Base-by-base conservation (phyloP, 805 yeast genomes). In the Lipomyces mesembrius region DNA sequence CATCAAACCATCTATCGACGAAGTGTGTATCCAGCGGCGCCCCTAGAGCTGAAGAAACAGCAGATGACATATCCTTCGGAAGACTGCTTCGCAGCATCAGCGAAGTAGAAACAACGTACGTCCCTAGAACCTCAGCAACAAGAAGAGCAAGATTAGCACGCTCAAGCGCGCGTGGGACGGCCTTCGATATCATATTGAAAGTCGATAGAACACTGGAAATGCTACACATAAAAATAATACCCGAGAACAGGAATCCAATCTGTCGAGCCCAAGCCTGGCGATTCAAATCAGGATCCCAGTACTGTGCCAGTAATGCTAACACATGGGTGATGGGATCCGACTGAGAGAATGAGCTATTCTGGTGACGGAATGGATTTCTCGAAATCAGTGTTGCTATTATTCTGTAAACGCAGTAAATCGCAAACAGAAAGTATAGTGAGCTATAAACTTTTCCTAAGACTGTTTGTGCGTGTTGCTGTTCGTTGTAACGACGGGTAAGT, bases 321-420 rank as follows among this genome's bases (percentile, higher is more conserved):
- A 68, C 68, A 34, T 63, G 68, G 1, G 74, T 72, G 43, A 72
- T 65, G 12, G 73, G 70, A 54, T 72, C 74, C 12, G 71, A 34
- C 64, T 71, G 73, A 1, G 72, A 69, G 59, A 70, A 70, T 5
- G 73, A 70, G 14, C 62, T 56, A 49, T 59, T 61, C 25, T 61
- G 64, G 8, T 56, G 58, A 7, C 69, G 62, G 53, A 74, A 67
- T 1, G 78, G 78, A 63, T 76, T 76, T 22, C 76, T 68, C 27
- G 76, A 57, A 14, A 77, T 58, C 35, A 74, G 71, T 14, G 77
- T 74, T 61, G 75, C 79, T 60, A 74, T 52, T 14, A 80, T 74
- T n/a, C 83, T 72, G 74, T 81, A 80, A 11, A 80, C 71, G 65
- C 83, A 80, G 74, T 80, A 80, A 8, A 77, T 52, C 7, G 83